phyloP scores from a whole-genome alignment of 805 yeast genomes.

The Saturnispora hagleri region DNA sequence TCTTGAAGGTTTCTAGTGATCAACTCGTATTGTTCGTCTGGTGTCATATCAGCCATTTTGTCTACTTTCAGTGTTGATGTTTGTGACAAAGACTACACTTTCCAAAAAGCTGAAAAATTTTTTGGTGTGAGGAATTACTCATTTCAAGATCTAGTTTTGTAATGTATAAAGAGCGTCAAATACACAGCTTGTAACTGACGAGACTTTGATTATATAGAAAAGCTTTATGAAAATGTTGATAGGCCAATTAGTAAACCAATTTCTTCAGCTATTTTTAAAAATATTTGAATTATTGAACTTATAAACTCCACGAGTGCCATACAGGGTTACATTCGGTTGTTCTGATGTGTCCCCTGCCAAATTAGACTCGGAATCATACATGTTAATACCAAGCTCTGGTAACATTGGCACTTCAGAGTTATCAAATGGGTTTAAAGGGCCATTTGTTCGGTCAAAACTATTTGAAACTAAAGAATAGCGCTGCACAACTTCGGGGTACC shows the following conservation, averaged over 20 bases:
- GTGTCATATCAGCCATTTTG: constrained; percentile 30
- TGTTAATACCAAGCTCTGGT: neutral
- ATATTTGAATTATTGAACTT: neutral
- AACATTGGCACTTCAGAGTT: neutral
- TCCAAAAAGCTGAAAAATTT: neutral
- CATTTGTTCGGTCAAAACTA: neutral
- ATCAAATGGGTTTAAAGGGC: neutral
- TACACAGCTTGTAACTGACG: neutral
- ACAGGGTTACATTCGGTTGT: neutral
- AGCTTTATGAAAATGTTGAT: neutral
- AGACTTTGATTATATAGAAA: neutral
- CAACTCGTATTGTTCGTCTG: constrained; percentile 58
- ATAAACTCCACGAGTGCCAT: neutral
- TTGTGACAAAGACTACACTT: neutral
- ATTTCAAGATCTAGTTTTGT: neutral
- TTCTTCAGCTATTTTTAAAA: neutral
- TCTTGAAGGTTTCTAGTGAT: constrained; percentile 88
- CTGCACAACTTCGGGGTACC: constrained; percentile 2
- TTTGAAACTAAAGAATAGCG: neutral
- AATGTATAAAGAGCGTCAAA: neutral
- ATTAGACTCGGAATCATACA: neutral
- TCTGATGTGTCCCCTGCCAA: neutral
- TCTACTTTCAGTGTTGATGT: neutral
- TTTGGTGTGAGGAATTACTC: neutral
- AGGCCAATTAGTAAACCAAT: too few relatives aligned